Conservation (phyloP, 768 basidiomycete genomes). For the Russula brevipes region DNA sequence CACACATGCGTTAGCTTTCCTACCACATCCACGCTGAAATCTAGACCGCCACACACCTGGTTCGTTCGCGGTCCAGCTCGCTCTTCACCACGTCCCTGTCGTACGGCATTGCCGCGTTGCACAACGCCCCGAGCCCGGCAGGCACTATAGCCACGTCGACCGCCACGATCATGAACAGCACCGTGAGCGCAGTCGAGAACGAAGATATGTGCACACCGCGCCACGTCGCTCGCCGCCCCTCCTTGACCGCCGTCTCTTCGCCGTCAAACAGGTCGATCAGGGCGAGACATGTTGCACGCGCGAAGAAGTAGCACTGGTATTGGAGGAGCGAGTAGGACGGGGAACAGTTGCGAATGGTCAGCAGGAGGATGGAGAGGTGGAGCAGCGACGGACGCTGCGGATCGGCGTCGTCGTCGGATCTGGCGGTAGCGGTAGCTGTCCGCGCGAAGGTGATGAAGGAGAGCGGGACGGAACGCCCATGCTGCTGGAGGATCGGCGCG, state of each 20-base stretch:
- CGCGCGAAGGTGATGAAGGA: neutral
- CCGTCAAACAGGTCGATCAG: slow-evolving; percentile 16
- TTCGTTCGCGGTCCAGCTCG: slow-evolving; percentile 14
- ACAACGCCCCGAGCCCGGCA: slow-evolving; percentile 22
- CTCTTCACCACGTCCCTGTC: slow-evolving; percentile 17
- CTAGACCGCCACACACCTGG: slow-evolving; percentile 11
- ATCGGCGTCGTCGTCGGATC: neutral
- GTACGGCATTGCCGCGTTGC: slow-evolving; percentile 17
- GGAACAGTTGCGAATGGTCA: slow-evolving; percentile 20
- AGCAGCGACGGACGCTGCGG: slow-evolving; percentile 12
- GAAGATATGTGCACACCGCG: slow-evolving; percentile 23
- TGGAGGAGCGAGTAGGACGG: slow-evolving; percentile 22
- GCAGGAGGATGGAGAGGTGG: slow-evolving; percentile 23
- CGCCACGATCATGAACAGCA: slow-evolving; percentile 21
- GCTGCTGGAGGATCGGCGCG: slow-evolving; percentile 10
- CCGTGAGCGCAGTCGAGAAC: slow-evolving; percentile 15
- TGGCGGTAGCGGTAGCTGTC: neutral
- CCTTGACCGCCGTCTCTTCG: slow-evolving; percentile 10
- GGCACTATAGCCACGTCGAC: slow-evolving; percentile 18
- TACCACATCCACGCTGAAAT: neutral
- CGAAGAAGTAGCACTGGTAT: slow-evolving; percentile 26
- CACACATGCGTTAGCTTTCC: neutral
- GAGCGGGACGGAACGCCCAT: slow-evolving; percentile 17
- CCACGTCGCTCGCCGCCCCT: slow-evolving; percentile 17
- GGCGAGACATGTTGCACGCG: slow-evolving; percentile 18